A percentile compares a stretch with the other conserved stretches of the same genome.
Evolutionary conservation across 2,329 filamentous ascomycete genomes (phyloP).

Genomic region (Cryphonectria nitschkei): DNA sequence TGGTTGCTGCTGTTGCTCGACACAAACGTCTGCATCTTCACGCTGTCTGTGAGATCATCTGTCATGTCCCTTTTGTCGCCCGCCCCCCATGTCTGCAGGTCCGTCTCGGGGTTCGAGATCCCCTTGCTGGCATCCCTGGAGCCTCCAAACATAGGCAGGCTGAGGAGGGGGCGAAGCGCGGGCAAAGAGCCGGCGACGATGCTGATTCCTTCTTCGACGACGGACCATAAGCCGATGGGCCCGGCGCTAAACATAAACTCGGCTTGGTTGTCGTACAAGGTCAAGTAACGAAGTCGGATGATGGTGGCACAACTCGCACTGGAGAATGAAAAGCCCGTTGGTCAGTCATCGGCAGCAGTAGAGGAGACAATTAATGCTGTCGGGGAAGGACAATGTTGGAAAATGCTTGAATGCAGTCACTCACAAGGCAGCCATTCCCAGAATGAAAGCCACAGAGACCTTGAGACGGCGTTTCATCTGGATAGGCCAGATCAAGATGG

Average conservation of each 20-base stretch:
- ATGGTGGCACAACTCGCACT: constrained; percentile 43
- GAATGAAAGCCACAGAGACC: constrained; percentile 47
- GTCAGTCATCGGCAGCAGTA: not conserved
- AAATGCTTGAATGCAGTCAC: constrained; percentile 17
- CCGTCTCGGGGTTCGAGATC: not conserved
- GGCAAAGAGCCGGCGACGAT: constrained; percentile 53
- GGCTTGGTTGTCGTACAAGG: constrained; percentile 42
- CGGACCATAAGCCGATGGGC: constrained; percentile 49
- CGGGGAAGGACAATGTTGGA: too few relatives aligned
- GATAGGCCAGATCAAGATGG: constrained; percentile 44
- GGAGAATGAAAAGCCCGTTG: constrained; percentile 11
- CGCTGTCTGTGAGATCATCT: not conserved
- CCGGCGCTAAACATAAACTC: constrained; percentile 47
- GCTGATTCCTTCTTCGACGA: constrained; percentile 53
- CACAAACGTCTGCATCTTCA: constrained; percentile 2
- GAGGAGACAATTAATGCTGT: not conserved
- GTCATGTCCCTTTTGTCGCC: not conserved
- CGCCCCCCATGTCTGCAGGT: not conserved
- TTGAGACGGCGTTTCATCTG: constrained; percentile 49
- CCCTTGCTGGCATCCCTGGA: not conserved
- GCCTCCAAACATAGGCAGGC: constrained; percentile 34
- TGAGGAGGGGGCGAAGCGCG: constrained; percentile 49
- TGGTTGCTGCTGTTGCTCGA: constrained; percentile 9
- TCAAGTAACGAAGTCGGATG: constrained; percentile 48
- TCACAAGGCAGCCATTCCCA: constrained; percentile 48